Base-by-base conservation (phyloP, 169 alveolate genomes). In the Eimeria praecox region DNA sequence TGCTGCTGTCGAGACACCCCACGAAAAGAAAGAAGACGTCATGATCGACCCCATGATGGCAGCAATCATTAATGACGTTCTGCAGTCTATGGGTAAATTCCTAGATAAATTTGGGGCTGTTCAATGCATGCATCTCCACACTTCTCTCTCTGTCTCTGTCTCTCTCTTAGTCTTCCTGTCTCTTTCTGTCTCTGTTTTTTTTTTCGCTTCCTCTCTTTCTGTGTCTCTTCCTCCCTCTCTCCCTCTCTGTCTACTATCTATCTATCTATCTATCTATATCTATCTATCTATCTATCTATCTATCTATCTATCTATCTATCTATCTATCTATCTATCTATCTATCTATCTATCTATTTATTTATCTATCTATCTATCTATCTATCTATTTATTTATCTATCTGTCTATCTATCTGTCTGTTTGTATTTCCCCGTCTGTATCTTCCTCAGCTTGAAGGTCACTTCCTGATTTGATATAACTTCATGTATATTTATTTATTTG, bases 401-500 rank as follows among this genome's bases (percentile, higher is more conserved):
- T 85, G n/a, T n/a, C n/a, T n/a, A n/a, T n/a, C n/a, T n/a, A n/a
- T n/a, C n/a, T n/a, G n/a, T n/a, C n/a, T n/a, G n/a, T n/a, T n/a
- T n/a, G n/a, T n/a, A n/a, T n/a, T n/a, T n/a, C n/a, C n/a, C n/a
- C n/a, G n/a, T n/a, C n/a, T n/a, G n/a, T n/a, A n/a, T n/a, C n/a
- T n/a, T n/a, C n/a, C n/a, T n/a, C n/a, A n/a, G n/a, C n/a, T n/a
- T n/a, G n/a, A n/a, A n/a, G n/a, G n/a, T n/a, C n/a, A n/a, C n/a
- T n/a, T n/a, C n/a, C n/a, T n/a, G n/a, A n/a, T n/a, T n/a, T n/a
- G n/a, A n/a, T n/a, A n/a, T n/a, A n/a, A n/a, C n/a, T n/a, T n/a
- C n/a, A n/a, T 69, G 82, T 30, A 94, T 69, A 56, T 95, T 94
- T 30, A 87, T 95, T 1, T 90, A 95, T 22, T 95, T 24, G 77